A percentile compares a stretch with the other conserved stretches of the same genome.
phyloP scores from a whole-genome alignment of 2,329 filamentous ascomycete species.

The Dissoconium aciculare region DNA sequence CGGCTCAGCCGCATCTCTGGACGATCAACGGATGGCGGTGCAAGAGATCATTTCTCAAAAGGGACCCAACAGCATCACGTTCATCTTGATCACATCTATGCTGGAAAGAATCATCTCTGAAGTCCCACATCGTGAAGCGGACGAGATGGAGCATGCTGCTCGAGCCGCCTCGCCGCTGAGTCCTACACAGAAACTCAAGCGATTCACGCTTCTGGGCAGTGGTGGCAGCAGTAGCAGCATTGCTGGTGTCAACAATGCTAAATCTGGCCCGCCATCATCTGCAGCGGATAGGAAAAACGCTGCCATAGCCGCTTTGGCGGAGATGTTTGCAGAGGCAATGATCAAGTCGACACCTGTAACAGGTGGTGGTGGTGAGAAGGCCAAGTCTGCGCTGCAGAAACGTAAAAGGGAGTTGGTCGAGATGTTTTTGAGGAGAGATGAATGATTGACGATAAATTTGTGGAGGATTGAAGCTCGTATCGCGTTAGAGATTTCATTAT shows the following conservation, averaged over 20 bases:
- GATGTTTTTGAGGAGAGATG: constrained; percentile 44
- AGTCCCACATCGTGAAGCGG: constrained; percentile 11
- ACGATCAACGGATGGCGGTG: constrained; percentile 46
- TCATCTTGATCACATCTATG: constrained; percentile 73
- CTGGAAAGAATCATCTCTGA: constrained; percentile 46
- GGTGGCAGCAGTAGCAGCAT: constrained; percentile 33
- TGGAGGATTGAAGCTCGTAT: too few relatives aligned
- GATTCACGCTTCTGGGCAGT: constrained; percentile 26
- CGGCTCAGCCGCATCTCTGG: constrained; percentile 25
- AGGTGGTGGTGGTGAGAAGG: constrained; percentile 37
- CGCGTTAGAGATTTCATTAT: too few relatives aligned
- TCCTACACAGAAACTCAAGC: constrained; percentile 22
- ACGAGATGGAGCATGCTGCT: constrained; percentile 10
- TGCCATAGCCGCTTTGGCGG: constrained; percentile 47
- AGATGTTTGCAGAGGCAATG: constrained; percentile 48
- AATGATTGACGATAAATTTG: too few relatives aligned
- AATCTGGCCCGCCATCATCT: too few relatives aligned
- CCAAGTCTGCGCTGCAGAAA: constrained; percentile 46
- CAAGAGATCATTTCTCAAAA: constrained; percentile 59
- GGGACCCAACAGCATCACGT: constrained; percentile 73
- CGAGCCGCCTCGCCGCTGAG: constrained; percentile 17
- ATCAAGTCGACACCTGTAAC: constrained; percentile 38
- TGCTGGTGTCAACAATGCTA: constrained; percentile 36
- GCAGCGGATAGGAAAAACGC: too few relatives aligned
- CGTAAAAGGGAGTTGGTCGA: constrained; percentile 53